A percentile compares a stretch with the other conserved stretches of the same genome.
These are phyloP conservation scores for Perkinsus marinus DNA, from an alignment of 169 alveolate species.

Conservation along the genomic window DNA sequence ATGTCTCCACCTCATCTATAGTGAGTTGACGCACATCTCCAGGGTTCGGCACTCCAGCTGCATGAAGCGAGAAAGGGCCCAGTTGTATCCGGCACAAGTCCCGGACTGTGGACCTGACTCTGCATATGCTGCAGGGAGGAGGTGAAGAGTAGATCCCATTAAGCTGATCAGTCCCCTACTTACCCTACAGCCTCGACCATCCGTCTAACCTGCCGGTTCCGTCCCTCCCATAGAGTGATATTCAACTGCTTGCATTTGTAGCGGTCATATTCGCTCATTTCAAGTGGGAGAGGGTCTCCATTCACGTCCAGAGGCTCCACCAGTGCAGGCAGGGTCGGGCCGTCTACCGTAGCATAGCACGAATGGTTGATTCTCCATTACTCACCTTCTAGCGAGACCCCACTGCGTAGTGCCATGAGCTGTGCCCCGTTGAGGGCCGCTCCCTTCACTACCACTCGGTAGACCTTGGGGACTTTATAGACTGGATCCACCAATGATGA, in stretches of 20 bases:
- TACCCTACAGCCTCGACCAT: background rate
- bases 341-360: background rate
- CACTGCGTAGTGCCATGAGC: background rate
- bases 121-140: no score
- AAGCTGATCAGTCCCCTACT: background rate
- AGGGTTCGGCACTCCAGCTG: background rate
- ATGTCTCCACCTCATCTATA: background rate
- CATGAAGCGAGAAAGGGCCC: background rate
- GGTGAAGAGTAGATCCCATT: no score
- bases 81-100: background rate
- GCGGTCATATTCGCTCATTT: background rate
- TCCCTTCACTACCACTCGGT: background rate
- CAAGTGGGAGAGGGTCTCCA: background rate
- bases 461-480: background rate
- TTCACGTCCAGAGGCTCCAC: background rate
- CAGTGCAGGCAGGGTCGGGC: background rate
- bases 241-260: background rate
- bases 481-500: background rate
- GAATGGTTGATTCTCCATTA: background rate
- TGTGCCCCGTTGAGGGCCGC: background rate
- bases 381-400: background rate
- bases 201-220: background rate
- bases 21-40: background rate
- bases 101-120: background rate
- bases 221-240: background rate